Percentiles rank a stretch among this genome's conserved stretches.
Conservation (phyloP, 176 grass and related monocot species). For the Rhynchospora pubera region DNA sequence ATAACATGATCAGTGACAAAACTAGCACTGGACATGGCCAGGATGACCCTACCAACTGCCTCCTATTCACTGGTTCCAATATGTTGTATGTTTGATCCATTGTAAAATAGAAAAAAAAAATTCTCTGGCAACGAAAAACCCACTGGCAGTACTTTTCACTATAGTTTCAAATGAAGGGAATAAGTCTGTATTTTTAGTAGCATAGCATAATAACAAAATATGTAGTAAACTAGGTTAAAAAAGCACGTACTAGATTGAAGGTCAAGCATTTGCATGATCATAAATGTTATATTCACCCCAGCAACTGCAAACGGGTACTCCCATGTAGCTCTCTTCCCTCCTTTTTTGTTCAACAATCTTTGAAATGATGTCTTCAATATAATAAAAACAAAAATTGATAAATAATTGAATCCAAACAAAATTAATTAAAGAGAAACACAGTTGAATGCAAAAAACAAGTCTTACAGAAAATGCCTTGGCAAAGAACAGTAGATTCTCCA, state of each 20-base stretch:
- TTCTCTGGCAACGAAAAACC: not conserved
- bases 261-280: constrained; percentile 99
- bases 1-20: not conserved
- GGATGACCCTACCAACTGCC: not conserved
- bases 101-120: not conserved
- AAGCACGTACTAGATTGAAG: constrained; percentile 62
- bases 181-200: not conserved
- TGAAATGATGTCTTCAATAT: constrained; percentile 69
- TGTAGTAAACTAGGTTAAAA: not conserved
- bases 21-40: not conserved
- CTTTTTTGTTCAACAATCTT: constrained; percentile 72
- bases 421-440: not conserved
- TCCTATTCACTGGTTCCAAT: not conserved
- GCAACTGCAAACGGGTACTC: constrained; percentile 95
- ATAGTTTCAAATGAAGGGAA: not conserved
- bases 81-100: not conserved
- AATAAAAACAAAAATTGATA: not conserved
- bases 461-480: constrained; percentile 97
- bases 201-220: not conserved
- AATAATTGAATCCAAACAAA: not conserved
- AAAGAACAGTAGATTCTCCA: constrained; percentile 97
- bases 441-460: not conserved
- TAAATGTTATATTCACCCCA: constrained; percentile 94
- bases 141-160: not conserved
- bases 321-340: constrained; percentile 69